phyloP scores from a whole-genome alignment of 2,329 filamentous ascomycete species.

The Colletotrichum sp. region DNA sequence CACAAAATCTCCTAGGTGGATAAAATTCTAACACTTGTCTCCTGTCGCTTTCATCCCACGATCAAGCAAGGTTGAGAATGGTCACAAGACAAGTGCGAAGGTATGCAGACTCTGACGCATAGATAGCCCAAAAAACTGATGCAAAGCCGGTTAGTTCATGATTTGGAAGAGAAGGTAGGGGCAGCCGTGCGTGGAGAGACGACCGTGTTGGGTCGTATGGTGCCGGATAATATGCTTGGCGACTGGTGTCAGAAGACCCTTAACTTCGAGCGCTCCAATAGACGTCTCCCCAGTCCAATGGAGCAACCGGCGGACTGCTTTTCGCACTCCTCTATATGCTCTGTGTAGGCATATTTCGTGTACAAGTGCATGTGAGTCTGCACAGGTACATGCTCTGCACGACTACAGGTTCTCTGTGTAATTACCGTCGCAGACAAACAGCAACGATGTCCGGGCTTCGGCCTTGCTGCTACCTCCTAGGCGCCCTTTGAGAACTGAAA shows the following conservation, averaged over 20 bases:
- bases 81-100: neutral
- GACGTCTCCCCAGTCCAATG: neutral
- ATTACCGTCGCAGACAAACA: neutral
- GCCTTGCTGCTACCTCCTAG: neutral
- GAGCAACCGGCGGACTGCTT: neutral
- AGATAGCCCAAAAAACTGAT: neutral
- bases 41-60: neutral
- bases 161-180: neutral
- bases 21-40: neutral
- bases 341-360: neutral
- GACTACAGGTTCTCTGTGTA: neutral
- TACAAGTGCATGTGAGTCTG: neutral
- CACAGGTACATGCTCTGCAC: neutral
- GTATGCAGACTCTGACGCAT: accelerated
- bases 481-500: neutral
- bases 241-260: neutral
- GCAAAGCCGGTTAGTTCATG: neutral
- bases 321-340: neutral
- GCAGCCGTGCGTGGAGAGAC: neutral
- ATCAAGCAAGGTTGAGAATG: neutral
- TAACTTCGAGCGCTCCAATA: neutral
- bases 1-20: neutral
- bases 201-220: neutral
- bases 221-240: neutral
- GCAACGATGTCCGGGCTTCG: neutral